Evolutionary conservation across 2,329 filamentous ascomycete genomes (phyloP).

Genomic region (Sporothrix phasma): DNA sequence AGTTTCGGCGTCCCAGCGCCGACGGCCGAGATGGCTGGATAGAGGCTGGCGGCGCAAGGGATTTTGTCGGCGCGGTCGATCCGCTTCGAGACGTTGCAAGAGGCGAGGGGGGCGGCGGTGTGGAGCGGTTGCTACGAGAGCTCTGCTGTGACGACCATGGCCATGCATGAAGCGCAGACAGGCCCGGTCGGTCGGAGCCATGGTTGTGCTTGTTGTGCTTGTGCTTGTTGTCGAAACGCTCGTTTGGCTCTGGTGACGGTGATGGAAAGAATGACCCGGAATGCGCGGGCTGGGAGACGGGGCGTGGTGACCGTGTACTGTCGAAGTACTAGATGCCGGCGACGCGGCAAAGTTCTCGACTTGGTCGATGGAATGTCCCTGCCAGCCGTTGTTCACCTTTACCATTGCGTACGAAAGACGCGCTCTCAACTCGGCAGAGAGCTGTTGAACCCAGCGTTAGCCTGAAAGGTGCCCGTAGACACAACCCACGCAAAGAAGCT

Average conservation of each 20-base stretch:
- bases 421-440: slow-evolving; percentile 69
- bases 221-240: slow-evolving; percentile 12
- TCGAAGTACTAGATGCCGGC: slow-evolving; percentile 48
- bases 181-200: background rate
- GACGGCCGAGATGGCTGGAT: slow-evolving; percentile 39
- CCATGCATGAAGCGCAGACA: slow-evolving; percentile 7
- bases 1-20: slow-evolving; percentile 38
- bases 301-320: slow-evolving; percentile 41
- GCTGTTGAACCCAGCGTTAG: slow-evolving; percentile 33
- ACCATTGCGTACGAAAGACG: slow-evolving; percentile 88
- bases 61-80: slow-evolving; percentile 28
- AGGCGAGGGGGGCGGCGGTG: slow-evolving; percentile 13
- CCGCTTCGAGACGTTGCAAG: slow-evolving; percentile 18
- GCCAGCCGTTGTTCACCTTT: slow-evolving; percentile 86
- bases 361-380: slow-evolving; percentile 66
- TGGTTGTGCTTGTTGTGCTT: background rate
- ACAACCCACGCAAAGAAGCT: background rate
- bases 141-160: slow-evolving; percentile 10
- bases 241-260: slow-evolving; percentile 21
- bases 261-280: slow-evolving; percentile 29
- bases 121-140: slow-evolving; percentile 6
- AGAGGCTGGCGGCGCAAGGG: slow-evolving; percentile 44
- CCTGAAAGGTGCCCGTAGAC: background rate
- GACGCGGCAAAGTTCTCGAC: slow-evolving; percentile 62
- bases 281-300: slow-evolving; percentile 47